Conservation (phyloP, 805 yeast species). For the Saturnispora halmiae region DNA sequence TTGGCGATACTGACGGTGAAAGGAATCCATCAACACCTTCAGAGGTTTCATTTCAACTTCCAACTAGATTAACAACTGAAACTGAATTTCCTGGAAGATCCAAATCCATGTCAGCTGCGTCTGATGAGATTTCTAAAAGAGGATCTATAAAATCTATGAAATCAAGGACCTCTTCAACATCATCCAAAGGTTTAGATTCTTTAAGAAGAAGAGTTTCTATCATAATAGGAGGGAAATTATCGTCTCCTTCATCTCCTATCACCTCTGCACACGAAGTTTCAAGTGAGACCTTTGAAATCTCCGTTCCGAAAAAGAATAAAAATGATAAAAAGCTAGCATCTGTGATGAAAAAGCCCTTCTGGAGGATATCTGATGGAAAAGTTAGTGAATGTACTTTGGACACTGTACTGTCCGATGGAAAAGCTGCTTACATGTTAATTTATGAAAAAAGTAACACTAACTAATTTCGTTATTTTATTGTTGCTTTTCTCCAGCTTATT, state of each 20-base stretch:
- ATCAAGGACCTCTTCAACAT: neutral
- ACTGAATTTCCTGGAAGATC: neutral
- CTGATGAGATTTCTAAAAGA: neutral
- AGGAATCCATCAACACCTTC: too few species aligned
- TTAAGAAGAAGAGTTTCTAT: constrained; percentile 1
- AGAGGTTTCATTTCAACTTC: neutral
- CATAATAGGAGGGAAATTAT: neutral
- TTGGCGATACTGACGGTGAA: too few species aligned
- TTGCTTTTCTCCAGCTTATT: too few species aligned
- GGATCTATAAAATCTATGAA: neutral
- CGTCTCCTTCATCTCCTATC: neutral
- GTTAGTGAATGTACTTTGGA: constrained; percentile 51
- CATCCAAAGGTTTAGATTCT: neutral
- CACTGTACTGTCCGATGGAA: constrained; percentile 57
- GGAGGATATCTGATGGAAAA: constrained; percentile 78
- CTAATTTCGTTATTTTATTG: too few species aligned
- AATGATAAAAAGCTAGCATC: constrained; percentile 44
- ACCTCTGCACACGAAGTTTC: neutral
- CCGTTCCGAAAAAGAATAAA: neutral
- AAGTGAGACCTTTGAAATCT: neutral
- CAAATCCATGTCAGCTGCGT: neutral
- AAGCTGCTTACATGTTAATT: constrained; percentile 78
- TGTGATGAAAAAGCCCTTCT: constrained; percentile 52
- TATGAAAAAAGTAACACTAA: constrained; percentile 53
- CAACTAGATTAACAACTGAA: neutral